Evolutionary conservation across 345 rosid genomes (phyloP).

Genomic region (Geranium rotundifolium): DNA sequence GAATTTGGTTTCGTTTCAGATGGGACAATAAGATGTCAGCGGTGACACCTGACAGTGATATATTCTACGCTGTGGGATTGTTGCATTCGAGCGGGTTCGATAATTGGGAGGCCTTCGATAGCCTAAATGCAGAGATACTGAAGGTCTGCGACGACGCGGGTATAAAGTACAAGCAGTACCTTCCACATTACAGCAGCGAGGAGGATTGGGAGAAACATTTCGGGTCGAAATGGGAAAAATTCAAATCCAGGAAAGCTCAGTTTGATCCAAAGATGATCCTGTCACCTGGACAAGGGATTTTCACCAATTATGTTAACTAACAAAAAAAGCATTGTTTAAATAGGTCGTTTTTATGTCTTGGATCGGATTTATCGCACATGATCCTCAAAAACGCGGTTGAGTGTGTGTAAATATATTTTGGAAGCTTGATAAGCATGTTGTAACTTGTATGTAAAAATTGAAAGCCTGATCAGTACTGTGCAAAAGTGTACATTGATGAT

Average conservation of each 20-base stretch:
- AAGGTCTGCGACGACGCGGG: constrained; percentile 44
- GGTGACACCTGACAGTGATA: constrained; percentile 57
- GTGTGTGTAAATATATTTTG: too few species aligned
- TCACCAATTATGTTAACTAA: constrained; percentile 26
- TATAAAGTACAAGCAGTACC: constrained; percentile 53
- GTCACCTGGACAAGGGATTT: constrained; percentile 84
- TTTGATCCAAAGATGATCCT: constrained; percentile 75
- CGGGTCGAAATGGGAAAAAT: constrained; percentile 60
- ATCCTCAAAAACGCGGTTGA: too few species aligned
- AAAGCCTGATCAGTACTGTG: too few species aligned
- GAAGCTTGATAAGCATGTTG: too few species aligned
- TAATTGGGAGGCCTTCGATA: constrained; percentile 42
- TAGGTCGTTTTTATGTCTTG: too few species aligned
- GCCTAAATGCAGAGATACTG: constrained; percentile 44
- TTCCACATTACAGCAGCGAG: constrained; percentile 35
- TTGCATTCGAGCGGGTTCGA: constrained; percentile 56
- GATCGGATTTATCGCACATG: too few species aligned
- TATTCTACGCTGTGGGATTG: constrained; percentile 73
- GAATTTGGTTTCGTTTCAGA: constrained; percentile 21
- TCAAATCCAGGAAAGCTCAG: constrained; percentile 33
- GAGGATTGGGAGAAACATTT: constrained; percentile 73
- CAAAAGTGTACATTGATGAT: too few species aligned
- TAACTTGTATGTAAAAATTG: too few species aligned
- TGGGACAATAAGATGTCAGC: constrained; percentile 77
- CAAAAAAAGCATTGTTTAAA: too few species aligned